These are phyloP conservation scores for Bathelium albidoporum DNA, from an alignment of 495 filamentous ascomycete genomes.

Conservation along the genomic window DNA sequence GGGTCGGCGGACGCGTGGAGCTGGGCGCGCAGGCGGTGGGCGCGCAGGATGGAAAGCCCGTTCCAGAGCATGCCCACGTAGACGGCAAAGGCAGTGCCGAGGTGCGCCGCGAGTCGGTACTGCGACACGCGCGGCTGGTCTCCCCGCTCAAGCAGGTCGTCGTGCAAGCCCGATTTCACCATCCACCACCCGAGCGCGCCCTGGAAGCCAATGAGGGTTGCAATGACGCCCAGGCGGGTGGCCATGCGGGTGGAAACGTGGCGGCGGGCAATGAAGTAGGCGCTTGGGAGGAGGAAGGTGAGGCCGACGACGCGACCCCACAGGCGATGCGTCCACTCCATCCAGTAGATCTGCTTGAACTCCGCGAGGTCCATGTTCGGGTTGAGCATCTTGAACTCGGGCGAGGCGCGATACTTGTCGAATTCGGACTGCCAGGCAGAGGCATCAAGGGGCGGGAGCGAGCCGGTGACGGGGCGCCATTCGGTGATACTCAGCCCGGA, in stretches of 20 bases:
- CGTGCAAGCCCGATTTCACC: conserved; percentile 90
- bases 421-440: conserved; percentile 87
- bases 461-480: conserved; percentile 95
- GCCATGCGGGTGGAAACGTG: conserved; percentile 73
- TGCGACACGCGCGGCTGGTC: conserved; percentile 86
- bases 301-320: conserved; percentile 92
- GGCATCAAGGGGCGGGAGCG: conserved; percentile 66
- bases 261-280: conserved; percentile 78
- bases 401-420: conserved; percentile 76
- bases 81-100: conserved; percentile 80
- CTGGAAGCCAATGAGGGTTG: conserved; percentile 84
- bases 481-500: conserved; percentile 98
- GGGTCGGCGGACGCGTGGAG: conserved; percentile 50
- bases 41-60: conserved; percentile 72
- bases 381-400: conserved; percentile 85
- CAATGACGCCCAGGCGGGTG: conserved; percentile 66
- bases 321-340: conserved; percentile 96
- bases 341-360: conserved; percentile 97
- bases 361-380: conserved; percentile 81
- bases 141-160: conserved; percentile 86
- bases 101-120: conserved; percentile 81
- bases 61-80: conserved; percentile 93
- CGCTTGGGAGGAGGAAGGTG: conserved; percentile 74
- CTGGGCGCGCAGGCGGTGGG: conserved; percentile 50
- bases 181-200: conserved; percentile 98